Percentiles rank a stretch among this genome's conserved stretches.
phyloP scores from a whole-genome alignment of 139 green algal species.

The Volvox reticuliferus region DNA sequence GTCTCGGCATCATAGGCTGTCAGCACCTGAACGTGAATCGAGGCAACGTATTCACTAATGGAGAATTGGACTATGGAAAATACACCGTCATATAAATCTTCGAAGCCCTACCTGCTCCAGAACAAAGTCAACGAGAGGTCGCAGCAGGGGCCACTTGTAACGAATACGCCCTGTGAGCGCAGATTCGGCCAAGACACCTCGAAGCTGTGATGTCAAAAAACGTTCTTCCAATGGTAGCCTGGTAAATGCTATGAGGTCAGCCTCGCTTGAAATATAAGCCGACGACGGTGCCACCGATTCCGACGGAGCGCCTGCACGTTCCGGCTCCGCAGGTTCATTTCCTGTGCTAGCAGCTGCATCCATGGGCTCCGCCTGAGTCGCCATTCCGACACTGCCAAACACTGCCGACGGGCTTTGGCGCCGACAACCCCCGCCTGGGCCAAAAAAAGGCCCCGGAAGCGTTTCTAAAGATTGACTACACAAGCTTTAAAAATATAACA shows the following conservation, averaged over 20 bases:
- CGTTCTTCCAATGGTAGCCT: slow-evolving; percentile 40
- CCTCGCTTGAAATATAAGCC: slow-evolving; percentile 48
- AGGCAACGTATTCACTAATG: not conserved
- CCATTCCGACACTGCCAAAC: not conserved
- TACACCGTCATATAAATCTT: not conserved
- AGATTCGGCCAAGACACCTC: slow-evolving; percentile 70
- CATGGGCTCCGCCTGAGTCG: slow-evolving; percentile 13
- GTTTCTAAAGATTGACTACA: too few relatives aligned
- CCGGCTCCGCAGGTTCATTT: not conserved
- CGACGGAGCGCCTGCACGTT: not conserved
- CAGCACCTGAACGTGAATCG: slow-evolving; percentile 31
- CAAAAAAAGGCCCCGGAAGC: too few relatives aligned
- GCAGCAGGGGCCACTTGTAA: slow-evolving; percentile 70
- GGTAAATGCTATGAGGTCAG: slow-evolving; percentile 48
- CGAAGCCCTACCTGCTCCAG: slow-evolving; percentile 57
- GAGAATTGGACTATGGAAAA: not conserved
- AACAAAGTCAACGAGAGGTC: slow-evolving; percentile 65
- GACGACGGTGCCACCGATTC: not conserved
- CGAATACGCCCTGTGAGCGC: slow-evolving; percentile 65
- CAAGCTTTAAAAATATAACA: not conserved
- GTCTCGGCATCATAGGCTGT: slow-evolving; percentile 45
- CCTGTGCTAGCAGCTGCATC: not conserved
- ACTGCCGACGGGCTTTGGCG: not conserved
- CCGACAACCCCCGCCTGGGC: not conserved
- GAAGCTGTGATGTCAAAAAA: slow-evolving; percentile 50